A percentile compares a stretch with the other conserved stretches of the same genome.
Conservation (phyloP, 495 filamentous ascomycete species). For the Chlorociboria aeruginascens region DNA sequence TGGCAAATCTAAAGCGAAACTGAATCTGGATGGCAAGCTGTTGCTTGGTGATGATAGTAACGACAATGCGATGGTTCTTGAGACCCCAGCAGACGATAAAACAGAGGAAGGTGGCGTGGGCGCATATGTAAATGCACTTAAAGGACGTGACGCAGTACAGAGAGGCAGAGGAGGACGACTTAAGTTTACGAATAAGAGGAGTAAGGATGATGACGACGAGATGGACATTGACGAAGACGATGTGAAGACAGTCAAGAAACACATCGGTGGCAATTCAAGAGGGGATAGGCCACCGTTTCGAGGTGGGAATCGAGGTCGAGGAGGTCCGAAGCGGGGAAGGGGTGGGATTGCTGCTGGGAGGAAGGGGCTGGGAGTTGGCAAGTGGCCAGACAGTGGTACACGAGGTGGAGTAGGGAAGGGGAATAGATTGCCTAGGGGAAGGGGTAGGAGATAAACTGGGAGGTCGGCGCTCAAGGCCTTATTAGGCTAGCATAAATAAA, state of each 20-base stretch:
- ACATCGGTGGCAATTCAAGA: conserved; percentile 19
- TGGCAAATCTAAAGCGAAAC: conserved; percentile 52
- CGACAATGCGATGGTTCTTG: conserved; percentile 49
- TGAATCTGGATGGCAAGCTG: conserved; percentile 79
- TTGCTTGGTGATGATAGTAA: conserved; percentile 49
- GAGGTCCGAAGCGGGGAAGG: conserved; percentile 23
- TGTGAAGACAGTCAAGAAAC: conserved; percentile 34
- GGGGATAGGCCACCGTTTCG: conserved; percentile 9
- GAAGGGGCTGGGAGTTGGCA: conserved; percentile 35
- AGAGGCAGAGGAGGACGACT: conserved; percentile 75
- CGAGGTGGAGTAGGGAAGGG: conserved; percentile 18
- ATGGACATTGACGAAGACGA: conserved; percentile 64
- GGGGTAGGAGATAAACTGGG: conserved; percentile 9
- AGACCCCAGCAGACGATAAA: conserved; percentile 30
- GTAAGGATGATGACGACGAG: conserved; percentile 43
- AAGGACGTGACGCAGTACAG: conserved; percentile 67
- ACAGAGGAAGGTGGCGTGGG: conserved; percentile 56
- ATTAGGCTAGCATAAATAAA: not conserved
- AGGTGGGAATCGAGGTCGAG: conserved; percentile 18
- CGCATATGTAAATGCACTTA: conserved; percentile 85
- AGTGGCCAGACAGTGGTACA: conserved; percentile 26
- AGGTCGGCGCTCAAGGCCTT: not conserved
- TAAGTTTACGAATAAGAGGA: conserved; percentile 68
- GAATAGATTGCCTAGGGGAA: conserved; percentile 24
- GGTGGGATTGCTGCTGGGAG: conserved; percentile 23